Conservation (phyloP, 2,329 filamentous ascomycete genomes). For the Diaporthe australafricana region DNA sequence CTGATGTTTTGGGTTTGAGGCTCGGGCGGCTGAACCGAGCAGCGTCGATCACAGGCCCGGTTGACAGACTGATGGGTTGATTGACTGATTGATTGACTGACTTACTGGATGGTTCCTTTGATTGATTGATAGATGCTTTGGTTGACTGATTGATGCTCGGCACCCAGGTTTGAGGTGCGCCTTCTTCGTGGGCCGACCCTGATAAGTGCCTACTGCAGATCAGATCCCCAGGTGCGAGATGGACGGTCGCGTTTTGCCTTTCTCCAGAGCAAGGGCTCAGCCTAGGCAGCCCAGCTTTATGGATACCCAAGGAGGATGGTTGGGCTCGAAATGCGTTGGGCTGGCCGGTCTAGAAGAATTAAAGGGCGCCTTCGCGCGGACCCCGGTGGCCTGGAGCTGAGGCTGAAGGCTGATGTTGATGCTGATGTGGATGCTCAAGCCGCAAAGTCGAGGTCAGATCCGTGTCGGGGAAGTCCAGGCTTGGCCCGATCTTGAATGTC, state of each 20-base stretch:
- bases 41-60: constrained; percentile 22
- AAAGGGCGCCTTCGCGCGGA: constrained; percentile 9
- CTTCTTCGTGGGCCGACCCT: constrained; percentile 1
- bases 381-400: constrained; percentile 8
- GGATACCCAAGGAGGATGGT: neutral
- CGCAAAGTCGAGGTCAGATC: constrained; percentile 2
- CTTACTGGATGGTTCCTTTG: neutral
- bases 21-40: constrained; percentile 21
- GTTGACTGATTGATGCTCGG: constrained; percentile 1
- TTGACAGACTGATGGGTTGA: neutral
- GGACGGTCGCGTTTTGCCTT: neutral
- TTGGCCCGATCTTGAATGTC: neutral
- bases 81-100: constrained; percentile 2
- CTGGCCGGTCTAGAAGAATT: neutral
- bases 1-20: constrained; percentile 20
- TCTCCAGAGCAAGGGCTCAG: neutral
- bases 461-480: constrained; percentile 19
- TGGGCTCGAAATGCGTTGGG: neutral
- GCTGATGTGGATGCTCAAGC: constrained; percentile 1
- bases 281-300: neutral
- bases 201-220: neutral
- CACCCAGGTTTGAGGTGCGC: constrained; percentile 14
- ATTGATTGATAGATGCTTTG: no score
- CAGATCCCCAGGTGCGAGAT: constrained; percentile 2
- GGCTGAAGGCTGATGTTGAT: no score